A percentile compares a stretch with the other conserved stretches of the same genome.
Conservation (phyloP, 371 early-diverging fungal species). For the Batkoa obscura region DNA sequence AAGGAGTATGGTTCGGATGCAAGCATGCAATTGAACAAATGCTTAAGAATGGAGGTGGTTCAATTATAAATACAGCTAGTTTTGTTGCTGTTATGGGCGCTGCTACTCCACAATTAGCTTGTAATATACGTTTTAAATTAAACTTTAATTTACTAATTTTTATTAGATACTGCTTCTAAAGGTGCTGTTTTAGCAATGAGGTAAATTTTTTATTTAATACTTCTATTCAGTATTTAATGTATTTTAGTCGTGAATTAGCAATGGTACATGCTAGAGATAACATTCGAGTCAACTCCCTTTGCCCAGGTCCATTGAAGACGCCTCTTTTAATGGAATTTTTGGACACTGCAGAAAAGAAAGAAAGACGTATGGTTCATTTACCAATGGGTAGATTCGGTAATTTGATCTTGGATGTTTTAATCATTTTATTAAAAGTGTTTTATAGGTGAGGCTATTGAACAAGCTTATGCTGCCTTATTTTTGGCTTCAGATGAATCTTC, state of each 20-base stretch:
- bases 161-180: constrained; percentile 64
- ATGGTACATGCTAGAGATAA: constrained; percentile 77
- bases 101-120: constrained; percentile 79
- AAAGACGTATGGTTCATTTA: constrained; percentile 59
- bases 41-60: constrained; percentile 39
- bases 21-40: constrained; percentile 64
- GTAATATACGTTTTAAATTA: constrained; percentile 18
- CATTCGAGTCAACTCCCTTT: constrained; percentile 72
- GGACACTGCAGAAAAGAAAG: constrained; percentile 68
- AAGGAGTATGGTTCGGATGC: constrained; percentile 85
- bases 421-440: not conserved
- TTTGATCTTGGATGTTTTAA: not conserved
- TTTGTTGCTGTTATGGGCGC: constrained; percentile 70
- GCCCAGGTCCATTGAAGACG: constrained; percentile 70
- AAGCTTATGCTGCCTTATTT: constrained; percentile 65
- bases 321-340: constrained; percentile 71
- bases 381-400: constrained; percentile 74
- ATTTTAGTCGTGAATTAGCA: constrained; percentile 51
- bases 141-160: not conserved
- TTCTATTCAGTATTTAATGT: not conserved
- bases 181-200: constrained; percentile 79
- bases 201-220: constrained; percentile 12
- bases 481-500: constrained; percentile 66
- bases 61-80: constrained; percentile 74
- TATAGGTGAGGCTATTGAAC: constrained; percentile 66